Evolutionary conservation across 2,329 filamentous ascomycete genomes (phyloP).

Genomic region (Phyllosticta capitalensis): DNA sequence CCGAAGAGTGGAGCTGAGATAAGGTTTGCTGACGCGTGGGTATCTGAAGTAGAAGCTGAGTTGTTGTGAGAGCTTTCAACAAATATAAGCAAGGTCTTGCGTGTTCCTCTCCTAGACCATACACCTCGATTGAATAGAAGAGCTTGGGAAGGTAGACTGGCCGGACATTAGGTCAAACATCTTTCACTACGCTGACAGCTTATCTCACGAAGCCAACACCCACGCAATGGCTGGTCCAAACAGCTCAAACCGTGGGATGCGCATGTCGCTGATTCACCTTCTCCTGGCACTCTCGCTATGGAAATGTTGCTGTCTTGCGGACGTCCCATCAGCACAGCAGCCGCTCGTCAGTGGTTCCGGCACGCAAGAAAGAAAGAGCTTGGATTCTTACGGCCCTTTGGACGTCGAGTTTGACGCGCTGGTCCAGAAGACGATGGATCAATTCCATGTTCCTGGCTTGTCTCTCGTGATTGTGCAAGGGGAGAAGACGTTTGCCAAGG

Average conservation of each 20-base stretch:
- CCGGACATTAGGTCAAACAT: background rate
- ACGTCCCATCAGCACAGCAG: background rate
- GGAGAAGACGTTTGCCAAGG: conserved; percentile 32
- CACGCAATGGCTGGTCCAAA: background rate
- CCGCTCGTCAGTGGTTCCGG: background rate
- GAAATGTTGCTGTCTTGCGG: background rate
- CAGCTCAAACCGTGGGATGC: background rate
- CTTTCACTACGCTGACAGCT: background rate
- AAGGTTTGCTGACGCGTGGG: no score
- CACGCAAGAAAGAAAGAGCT: background rate
- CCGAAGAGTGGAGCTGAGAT: no score
- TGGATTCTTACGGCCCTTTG: background rate
- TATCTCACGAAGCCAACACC: background rate
- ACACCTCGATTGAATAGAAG: no score
- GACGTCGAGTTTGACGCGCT: conserved; percentile 12
- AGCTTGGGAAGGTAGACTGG: background rate
- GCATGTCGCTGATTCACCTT: background rate
- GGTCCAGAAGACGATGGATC: conserved; percentile 23
- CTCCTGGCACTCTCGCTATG: background rate
- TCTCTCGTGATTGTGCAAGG: conserved; percentile 41
- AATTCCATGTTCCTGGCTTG: conserved; percentile 42
- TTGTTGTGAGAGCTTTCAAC: no score
- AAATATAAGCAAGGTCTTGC: no score
- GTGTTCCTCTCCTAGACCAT: no score
- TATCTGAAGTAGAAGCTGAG: no score